Evolutionary conservation across 1,284 basidiomycete genomes (phyloP).

Genomic region (Cutaneotrichosporon sp.): DNA sequence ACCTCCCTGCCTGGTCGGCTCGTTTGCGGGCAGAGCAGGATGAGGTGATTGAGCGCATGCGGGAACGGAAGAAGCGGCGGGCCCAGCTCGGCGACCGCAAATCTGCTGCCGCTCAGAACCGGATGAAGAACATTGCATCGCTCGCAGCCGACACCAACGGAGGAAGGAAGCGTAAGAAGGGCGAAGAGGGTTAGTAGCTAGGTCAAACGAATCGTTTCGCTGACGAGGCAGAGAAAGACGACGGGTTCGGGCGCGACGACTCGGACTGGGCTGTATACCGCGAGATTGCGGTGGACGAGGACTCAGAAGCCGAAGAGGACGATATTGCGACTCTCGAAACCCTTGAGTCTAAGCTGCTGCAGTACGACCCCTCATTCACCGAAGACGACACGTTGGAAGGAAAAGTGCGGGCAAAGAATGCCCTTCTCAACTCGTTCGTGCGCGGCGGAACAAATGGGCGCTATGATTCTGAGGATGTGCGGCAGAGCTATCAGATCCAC

Average conservation of each 20-base stretch:
- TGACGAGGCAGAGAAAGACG: slow-evolving; percentile 57
- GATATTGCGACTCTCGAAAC: slow-evolving; percentile 67
- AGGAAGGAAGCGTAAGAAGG: slow-evolving; percentile 68
- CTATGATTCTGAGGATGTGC: slow-evolving; percentile 56
- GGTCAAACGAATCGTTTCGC: slow-evolving; percentile 22
- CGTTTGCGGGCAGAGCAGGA: slow-evolving; percentile 71
- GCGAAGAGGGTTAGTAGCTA: slow-evolving; percentile 62
- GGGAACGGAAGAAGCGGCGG: slow-evolving; percentile 72
- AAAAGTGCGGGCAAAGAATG: slow-evolving; percentile 67
- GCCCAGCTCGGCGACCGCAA: slow-evolving; percentile 86
- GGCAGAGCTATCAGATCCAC: slow-evolving; percentile 72
- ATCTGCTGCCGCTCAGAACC: slow-evolving; percentile 87
- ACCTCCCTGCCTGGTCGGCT: slow-evolving; percentile 66
- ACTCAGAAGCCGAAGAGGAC: slow-evolving; percentile 95
- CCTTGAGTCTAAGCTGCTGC: slow-evolving; percentile 76
- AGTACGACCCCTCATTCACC: slow-evolving; percentile 78
- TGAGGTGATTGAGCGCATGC: slow-evolving; percentile 74
- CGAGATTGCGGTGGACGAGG: slow-evolving; percentile 79
- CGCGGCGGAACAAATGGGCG: slow-evolving; percentile 55
- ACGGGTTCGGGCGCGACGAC: slow-evolving; percentile 91
- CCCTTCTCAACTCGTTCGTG: slow-evolving; percentile 75
- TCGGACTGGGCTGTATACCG: slow-evolving; percentile 98
- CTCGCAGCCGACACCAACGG: slow-evolving; percentile 73
- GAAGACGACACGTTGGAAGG: slow-evolving; percentile 75
- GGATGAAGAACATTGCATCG: slow-evolving; percentile 95